Base-by-base conservation (phyloP, 2,329 filamentous ascomycete genomes). In the Talaromyces sp. region DNA sequence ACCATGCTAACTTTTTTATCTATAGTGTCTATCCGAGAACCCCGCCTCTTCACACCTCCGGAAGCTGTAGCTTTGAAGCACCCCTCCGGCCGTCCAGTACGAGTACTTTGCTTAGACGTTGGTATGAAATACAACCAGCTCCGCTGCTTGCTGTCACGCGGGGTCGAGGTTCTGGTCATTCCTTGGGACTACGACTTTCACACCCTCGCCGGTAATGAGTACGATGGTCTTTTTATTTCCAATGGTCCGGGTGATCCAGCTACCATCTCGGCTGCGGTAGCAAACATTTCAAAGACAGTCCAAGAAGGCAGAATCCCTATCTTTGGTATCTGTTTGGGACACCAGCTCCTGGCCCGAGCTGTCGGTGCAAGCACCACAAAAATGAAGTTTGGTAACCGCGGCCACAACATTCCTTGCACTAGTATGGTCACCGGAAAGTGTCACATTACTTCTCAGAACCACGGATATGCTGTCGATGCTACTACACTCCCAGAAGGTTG, bases 361-460 rank as follows among this genome's bases (percentile, higher is more conserved):
- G 87, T 92, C 34, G 94, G 94, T 60, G 94, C 93, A 54, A 83
- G 83, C 54, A 98, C 95, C 0, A 78, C 85, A 71, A 99, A 99
- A 84, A 96, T 99, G 92, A 98, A 98, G 84, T 99, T 97, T 72
- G 95, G 95, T 81, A 99, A 99, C 81, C 91, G 95, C 72, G 95
- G 94, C 51, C 92, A 96, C 83, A 99, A 99, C 80, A 98, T 99
- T 72, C 95, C 95, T 52, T 97, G 93, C 83, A 98, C 94, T 10
- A 97, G 90, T 79, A 85, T 96, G 85, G 83, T 98, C 67, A 96
- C 94, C 52, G 95, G 95, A 69, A 92, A 92, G 80, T 99, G 95
- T 77, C 94, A 99, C 80, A 99, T 99, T 74, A 99, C 95, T 47
- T 98, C 95, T 9, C 95, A 99, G 78, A 99, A 99, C 78, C 95